Evolutionary conservation across 164 flowering plant species (phyloP).

Genomic region (Brasenia schreberi): DNA sequence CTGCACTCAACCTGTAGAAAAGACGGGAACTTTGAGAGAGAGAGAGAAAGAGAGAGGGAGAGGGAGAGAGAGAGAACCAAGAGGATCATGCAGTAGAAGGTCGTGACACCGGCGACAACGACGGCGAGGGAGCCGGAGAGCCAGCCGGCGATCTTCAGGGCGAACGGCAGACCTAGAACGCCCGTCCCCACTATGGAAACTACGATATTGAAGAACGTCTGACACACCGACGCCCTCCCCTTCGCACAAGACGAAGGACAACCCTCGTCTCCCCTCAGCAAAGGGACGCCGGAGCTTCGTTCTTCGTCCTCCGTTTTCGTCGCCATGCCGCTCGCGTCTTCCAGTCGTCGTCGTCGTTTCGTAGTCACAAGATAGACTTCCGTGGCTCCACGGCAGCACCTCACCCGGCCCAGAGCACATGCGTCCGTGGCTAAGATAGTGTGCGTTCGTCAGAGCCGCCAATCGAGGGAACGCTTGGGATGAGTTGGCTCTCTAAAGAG

Average conservation of each 20-base stretch:
- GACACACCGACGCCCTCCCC: conserved; percentile 10
- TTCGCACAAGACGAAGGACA: background rate
- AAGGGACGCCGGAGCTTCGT: background rate
- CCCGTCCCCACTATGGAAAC: conserved; percentile 22
- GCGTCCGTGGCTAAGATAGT: too few species aligned
- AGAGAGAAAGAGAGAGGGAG: background rate
- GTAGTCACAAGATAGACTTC: too few species aligned
- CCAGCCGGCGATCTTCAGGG: conserved; percentile 17
- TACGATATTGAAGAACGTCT: conserved; percentile 20
- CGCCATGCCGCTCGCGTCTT: background rate
- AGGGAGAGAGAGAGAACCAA: conserved; percentile 8
- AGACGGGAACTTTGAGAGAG: background rate
- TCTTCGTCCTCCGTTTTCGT: background rate
- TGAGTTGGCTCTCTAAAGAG: too few species aligned
- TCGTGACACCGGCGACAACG: conserved; percentile 11
- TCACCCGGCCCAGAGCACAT: too few species aligned
- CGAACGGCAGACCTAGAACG: conserved; percentile 21
- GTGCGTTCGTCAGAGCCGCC: too few species aligned
- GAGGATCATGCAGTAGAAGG: conserved; percentile 17
- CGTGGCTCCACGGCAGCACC: too few species aligned
- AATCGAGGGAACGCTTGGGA: too few species aligned
- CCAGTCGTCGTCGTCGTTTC: background rate
- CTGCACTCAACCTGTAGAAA: conserved; percentile 14
- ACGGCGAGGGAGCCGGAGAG: conserved; percentile 13
- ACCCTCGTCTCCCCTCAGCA: background rate